A percentile compares a stretch with the other conserved stretches of the same genome.
Evolutionary conservation across 305 asterid species (phyloP).

Genomic region (Fraxinus nigra): DNA sequence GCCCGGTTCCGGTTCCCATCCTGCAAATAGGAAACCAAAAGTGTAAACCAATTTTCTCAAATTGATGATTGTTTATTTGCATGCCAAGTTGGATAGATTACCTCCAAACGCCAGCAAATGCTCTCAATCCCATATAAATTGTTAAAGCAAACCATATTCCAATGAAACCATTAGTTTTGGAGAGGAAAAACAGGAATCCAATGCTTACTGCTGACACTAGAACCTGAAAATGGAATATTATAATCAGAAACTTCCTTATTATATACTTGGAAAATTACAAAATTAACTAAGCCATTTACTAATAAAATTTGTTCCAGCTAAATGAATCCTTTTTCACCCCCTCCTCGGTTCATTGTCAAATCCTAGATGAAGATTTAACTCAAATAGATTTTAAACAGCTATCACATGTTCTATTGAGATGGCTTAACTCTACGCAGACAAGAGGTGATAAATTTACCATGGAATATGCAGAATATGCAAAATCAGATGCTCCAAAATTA

Average conservation of each 20-base stretch:
- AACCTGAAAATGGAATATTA: conserved; percentile 36
- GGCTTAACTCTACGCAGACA: neutral
- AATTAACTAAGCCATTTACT: neutral
- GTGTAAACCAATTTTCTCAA: neutral
- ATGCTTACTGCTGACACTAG: conserved; percentile 66
- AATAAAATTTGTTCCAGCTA: neutral
- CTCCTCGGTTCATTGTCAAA: neutral
- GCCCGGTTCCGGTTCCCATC: conserved; percentile 44
- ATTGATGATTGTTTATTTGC: neutral
- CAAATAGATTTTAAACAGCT: neutral
- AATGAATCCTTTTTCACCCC: neutral
- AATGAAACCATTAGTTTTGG: conserved; percentile 44
- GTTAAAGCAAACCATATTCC: conserved; percentile 74
- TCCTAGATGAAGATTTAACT: conserved; percentile 2
- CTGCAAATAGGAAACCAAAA: conserved; percentile 21
- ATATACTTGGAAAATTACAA: neutral
- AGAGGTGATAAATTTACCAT: conserved; percentile 45
- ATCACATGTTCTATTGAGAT: neutral
- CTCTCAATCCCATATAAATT: conserved; percentile 66
- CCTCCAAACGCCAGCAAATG: conserved; percentile 81
- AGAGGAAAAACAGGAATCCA: conserved; percentile 47
- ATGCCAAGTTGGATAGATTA: conserved; percentile 6
- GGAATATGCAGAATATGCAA: conserved; percentile 83
- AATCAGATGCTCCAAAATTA: conserved; percentile 81
- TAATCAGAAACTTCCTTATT: neutral